A percentile compares a stretch with the other conserved stretches of the same genome.
Conservation (phyloP, 2,329 filamentous ascomycete genomes). For the Bretziella fagacearum region DNA sequence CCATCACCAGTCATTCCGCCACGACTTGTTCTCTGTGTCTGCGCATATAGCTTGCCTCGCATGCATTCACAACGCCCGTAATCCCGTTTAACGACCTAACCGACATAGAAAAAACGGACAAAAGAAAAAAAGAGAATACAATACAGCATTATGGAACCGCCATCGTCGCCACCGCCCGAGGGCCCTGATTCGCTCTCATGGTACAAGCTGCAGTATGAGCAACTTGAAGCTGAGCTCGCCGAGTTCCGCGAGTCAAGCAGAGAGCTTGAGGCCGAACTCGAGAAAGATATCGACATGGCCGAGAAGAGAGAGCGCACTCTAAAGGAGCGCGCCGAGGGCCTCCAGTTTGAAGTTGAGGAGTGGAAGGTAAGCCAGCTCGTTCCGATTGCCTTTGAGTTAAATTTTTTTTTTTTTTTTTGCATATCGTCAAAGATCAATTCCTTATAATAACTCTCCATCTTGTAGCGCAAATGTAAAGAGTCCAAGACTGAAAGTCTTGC, state of each 20-base stretch:
- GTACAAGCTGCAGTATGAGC: conserved; percentile 93
- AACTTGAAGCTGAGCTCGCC: conserved; percentile 74
- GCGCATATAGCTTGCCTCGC: neutral
- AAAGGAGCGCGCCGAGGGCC: conserved; percentile 69
- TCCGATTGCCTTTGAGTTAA: too few relatives aligned
- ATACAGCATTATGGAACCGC: conserved; percentile 37
- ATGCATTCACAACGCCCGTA: neutral
- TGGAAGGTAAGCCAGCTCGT: conserved; percentile 63
- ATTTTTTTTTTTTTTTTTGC: neutral
- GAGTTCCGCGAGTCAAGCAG: conserved; percentile 91
- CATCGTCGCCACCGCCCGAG: conserved; percentile 43
- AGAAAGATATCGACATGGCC: conserved; percentile 88
- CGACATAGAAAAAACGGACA: neutral
- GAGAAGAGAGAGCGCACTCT: conserved; percentile 81
- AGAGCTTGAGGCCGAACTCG: conserved; percentile 83
- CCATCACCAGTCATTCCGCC: neutral
- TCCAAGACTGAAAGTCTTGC: conserved; percentile 74
- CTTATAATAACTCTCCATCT: neutral
- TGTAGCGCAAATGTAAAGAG: conserved; percentile 89
- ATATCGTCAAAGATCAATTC: conserved; percentile 1
- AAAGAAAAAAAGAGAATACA: neutral
- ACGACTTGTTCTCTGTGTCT: neutral
- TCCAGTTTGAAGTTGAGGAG: conserved; percentile 85
- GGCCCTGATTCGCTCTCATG: conserved; percentile 68
- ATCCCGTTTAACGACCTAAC: neutral